These are phyloP conservation scores for Cephaloascus fragrans DNA, from an alignment of 805 yeast species.

Conservation along the genomic window DNA sequence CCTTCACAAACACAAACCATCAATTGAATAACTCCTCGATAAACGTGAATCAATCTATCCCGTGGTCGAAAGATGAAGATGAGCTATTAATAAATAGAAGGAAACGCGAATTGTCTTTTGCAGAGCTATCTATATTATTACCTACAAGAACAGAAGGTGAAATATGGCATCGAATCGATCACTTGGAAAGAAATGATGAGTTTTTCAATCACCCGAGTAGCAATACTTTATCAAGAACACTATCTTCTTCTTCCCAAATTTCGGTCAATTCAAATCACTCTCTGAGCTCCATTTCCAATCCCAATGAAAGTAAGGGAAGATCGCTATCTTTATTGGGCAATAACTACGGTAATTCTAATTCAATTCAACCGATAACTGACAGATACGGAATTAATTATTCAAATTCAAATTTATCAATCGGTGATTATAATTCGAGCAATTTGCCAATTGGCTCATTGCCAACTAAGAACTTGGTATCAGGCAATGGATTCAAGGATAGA, in stretches of 20 bases:
- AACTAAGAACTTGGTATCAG: not conserved
- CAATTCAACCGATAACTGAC: not conserved
- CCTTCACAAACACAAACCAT: not conserved
- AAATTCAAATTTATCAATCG: not conserved
- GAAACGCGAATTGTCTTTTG: slow-evolving; percentile 51
- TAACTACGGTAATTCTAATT: too few relatives aligned
- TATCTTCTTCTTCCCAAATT: not conserved
- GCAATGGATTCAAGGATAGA: not conserved
- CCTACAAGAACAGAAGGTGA: slow-evolving; percentile 71
- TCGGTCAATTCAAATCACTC: not conserved
- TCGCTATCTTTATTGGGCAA: not conserved
- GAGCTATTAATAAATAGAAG: slow-evolving; percentile 47
- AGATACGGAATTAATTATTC: not conserved
- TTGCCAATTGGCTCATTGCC: not conserved
- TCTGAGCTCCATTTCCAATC: not conserved
- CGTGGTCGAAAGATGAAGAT: slow-evolving; percentile 65
- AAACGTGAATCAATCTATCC: slow-evolving; percentile 9
- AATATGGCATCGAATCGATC: slow-evolving; percentile 52
- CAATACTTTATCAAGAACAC: not conserved
- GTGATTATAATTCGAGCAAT: not conserved
- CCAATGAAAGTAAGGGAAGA: not conserved
- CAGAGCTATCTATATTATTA: slow-evolving; percentile 63
- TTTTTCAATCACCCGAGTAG: too few relatives aligned
- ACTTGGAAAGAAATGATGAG: slow-evolving; percentile 16
- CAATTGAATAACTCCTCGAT: not conserved